phyloP scores from a whole-genome alignment of 108 stramenopile species.

The Pseudonitzschia pungens region DNA sequence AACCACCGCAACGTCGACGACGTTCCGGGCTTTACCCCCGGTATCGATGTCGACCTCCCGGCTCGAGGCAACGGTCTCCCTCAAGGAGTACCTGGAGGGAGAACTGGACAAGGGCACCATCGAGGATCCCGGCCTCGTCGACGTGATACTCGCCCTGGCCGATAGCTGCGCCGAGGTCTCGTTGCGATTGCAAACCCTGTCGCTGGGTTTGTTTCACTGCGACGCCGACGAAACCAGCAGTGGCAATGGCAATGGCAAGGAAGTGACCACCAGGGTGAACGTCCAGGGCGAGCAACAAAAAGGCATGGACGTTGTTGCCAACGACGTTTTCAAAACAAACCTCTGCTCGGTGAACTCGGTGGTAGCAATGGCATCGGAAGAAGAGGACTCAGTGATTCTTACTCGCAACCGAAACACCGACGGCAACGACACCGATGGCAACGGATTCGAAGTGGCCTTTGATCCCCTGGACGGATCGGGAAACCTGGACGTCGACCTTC shows the following conservation, averaged over 20 bases:
- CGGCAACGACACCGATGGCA: not conserved
- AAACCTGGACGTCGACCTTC: conserved; percentile 74
- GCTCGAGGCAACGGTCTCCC: not conserved
- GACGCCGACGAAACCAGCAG: no score
- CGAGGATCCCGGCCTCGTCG: not conserved
- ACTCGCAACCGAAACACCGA: not conserved
- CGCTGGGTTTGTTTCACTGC: not conserved
- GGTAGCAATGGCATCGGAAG: conserved; percentile 67
- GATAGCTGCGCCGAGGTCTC: conserved; percentile 24
- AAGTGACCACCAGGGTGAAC: not conserved
- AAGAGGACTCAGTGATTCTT: conserved; percentile 62
- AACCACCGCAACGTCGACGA: not conserved
- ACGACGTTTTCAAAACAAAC: conserved; percentile 58
- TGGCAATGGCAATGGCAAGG: not conserved
- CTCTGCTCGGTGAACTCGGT: conserved; percentile 33
- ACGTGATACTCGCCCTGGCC: not conserved
- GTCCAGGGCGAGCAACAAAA: conserved; percentile 41
- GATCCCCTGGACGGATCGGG: conserved; percentile 77
- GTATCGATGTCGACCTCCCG: not conserved
- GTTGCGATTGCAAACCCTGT: not conserved
- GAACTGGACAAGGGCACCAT: not conserved
- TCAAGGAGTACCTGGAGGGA: not conserved
- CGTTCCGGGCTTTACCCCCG: not conserved
- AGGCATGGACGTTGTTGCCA: conserved; percentile 69
- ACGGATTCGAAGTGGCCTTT: conserved; percentile 60